These are phyloP conservation scores for Astrephomene gubernaculifera DNA, from an alignment of 139 green algal species.

Conservation along the genomic window DNA sequence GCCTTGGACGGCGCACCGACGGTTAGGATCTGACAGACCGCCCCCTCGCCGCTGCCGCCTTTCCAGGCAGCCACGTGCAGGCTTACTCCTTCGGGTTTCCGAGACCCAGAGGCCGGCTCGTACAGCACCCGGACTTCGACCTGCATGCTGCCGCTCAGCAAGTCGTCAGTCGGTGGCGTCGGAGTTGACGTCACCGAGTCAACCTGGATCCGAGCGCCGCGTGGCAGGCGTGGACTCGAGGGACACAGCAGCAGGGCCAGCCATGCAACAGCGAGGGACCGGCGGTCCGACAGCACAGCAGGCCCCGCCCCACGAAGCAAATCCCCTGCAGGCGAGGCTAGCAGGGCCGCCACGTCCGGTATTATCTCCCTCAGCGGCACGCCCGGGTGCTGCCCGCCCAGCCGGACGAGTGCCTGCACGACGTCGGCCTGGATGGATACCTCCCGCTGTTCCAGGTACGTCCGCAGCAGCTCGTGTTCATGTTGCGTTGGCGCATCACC, in stretches of 20 bases:
- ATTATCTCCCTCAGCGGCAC: neutral
- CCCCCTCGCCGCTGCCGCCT: neutral
- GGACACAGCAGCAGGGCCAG: slow-evolving; percentile 2
- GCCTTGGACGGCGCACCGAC: neutral
- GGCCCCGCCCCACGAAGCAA: neutral
- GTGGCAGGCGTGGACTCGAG: neutral
- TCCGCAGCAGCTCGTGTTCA: neutral
- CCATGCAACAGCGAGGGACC: neutral
- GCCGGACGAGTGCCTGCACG: neutral
- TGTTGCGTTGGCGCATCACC: neutral
- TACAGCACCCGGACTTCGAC: neutral
- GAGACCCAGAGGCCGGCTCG: neutral
- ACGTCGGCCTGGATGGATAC: neutral
- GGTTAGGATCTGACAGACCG: neutral
- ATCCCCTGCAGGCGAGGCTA: neutral
- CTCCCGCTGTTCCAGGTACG: neutral
- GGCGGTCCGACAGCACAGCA: neutral
- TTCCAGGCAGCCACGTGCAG: neutral
- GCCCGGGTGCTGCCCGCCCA: neutral
- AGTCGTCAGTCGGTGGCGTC: neutral
- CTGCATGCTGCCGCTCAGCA: neutral
- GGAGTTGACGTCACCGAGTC: neutral
- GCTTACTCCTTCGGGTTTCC: neutral
- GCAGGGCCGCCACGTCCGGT: neutral
- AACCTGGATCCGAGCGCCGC: neutral